Base-by-base conservation (phyloP, 768 basidiomycete species). In the Tylopilus sp. region DNA sequence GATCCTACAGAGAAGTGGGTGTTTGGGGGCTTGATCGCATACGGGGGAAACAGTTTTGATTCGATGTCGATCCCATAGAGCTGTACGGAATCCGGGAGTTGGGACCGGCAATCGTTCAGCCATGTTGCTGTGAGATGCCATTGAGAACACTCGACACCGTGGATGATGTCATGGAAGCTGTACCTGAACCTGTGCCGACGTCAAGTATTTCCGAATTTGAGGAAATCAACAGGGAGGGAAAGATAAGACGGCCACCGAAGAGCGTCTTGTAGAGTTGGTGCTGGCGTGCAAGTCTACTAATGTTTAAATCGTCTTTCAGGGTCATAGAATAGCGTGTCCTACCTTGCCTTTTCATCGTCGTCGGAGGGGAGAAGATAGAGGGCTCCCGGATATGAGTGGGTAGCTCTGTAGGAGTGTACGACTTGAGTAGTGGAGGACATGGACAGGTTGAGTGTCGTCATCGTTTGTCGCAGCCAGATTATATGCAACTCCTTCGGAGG, bases 121-220 rank as follows among this genome's bases (percentile, higher is more conserved):
- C 58, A 64, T 7, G 52, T 29, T n/a, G 55, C 61, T 64, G 24
- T 11, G 9, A 19, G 3, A 33, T 4, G 13, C 16, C 8, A 3
- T 17, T 42, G 22, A 33, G 38, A 10, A 34, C 24, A 16, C 1
- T 58, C 6, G 12, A 24, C 14, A 19, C 0, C 3, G 13, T 19
- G 13, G 9, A 42, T 16, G 13, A 17, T 2, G 14, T 6, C 9
- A 30, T 3, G 14, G 19, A 22, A 17, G 17, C 4, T 16, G 13
- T 61, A 65, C 64, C 58, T 58, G 63, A 56, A 13, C 63, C 64
- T 3, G 56, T 58, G 33, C 64, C 64, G n/a, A 57, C 48, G 30
- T 65, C 63, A 9, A 65, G 54, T 4, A 65, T 51, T 29, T 63
- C 53, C 5, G 54, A 50, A 6, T 45, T 41, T 6, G 29, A n/a